A percentile compares a stretch with the other conserved stretches of the same genome.
phyloP scores from a whole-genome alignment of 2,329 filamentous ascomycete genomes.

The Amphichorda felina region DNA sequence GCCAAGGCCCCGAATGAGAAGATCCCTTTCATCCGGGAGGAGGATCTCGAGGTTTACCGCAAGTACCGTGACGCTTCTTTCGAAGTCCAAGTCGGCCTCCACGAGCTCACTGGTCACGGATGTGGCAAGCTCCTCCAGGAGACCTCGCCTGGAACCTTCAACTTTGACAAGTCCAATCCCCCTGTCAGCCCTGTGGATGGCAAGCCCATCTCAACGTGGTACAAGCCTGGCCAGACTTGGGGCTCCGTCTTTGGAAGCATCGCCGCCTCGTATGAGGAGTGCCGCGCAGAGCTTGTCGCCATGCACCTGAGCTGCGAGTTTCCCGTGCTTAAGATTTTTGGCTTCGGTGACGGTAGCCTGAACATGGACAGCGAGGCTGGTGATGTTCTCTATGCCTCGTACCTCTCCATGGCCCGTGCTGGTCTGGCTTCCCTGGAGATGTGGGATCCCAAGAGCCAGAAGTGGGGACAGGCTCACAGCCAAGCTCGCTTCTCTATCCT shows the following conservation, averaged over 20 bases:
- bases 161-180: constrained; percentile 76
- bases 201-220: constrained; percentile 71
- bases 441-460: constrained; percentile 83
- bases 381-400: constrained; percentile 77
- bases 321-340: constrained; percentile 78
- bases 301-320: constrained; percentile 90
- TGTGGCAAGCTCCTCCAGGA: constrained; percentile 92
- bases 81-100: constrained; percentile 90
- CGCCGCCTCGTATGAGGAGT: constrained; percentile 87
- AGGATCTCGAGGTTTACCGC: constrained; percentile 67
- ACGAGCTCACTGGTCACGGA: constrained; percentile 81
- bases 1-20: constrained; percentile 89
- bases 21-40: constrained; percentile 75
- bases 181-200: constrained; percentile 70
- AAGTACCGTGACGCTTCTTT: constrained; percentile 81
- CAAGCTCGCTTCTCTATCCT: constrained; percentile 86
- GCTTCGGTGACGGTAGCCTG: constrained; percentile 66
- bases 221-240: constrained; percentile 94
- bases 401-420: constrained; percentile 90
- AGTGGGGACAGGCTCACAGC: constrained; percentile 90
- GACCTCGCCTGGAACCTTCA: constrained; percentile 68
- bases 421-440: constrained; percentile 81
- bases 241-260: constrained; percentile 81
- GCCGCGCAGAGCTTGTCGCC: constrained; percentile 84
- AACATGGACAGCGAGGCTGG: constrained; percentile 69